These are phyloP conservation scores for Fraxinus floribunda DNA, from an alignment of 305 asterid species.

Conservation along the genomic window DNA sequence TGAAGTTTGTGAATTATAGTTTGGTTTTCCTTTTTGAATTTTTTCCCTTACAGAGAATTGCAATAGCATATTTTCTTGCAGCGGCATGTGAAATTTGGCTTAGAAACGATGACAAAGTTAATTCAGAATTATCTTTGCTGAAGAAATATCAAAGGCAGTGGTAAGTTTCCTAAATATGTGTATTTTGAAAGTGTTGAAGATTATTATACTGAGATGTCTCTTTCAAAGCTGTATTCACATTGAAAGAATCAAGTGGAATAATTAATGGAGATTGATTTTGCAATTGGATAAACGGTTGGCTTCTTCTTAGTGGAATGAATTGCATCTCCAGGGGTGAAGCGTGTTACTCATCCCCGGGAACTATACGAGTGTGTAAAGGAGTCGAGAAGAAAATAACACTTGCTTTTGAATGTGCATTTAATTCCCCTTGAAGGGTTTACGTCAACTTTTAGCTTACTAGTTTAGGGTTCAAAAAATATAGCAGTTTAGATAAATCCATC, in stretches of 20 bases:
- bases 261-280: background rate
- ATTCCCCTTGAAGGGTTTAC: background rate
- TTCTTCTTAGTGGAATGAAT: background rate
- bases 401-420: background rate
- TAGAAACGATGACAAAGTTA: conserved; percentile 49
- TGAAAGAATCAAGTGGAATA: background rate
- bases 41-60: conserved; percentile 53
- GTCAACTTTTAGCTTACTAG: background rate
- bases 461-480: background rate
- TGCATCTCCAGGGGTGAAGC: background rate
- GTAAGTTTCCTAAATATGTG: conserved; percentile 35
- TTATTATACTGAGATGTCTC: background rate
- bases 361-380: background rate
- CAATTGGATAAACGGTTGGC: background rate
- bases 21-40: background rate
- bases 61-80: conserved; percentile 49
- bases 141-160: conserved; percentile 64
- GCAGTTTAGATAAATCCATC: background rate
- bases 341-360: background rate
- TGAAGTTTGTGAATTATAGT: background rate
- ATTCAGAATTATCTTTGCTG: conserved; percentile 50
- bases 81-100: conserved; percentile 78
- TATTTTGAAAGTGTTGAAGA: background rate
- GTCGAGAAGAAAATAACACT: background rate
- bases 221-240: background rate